A percentile compares a stretch with the other conserved stretches of the same genome.
These are phyloP conservation scores for Cladophialophora immunda DNA, from an alignment of 2,329 filamentous ascomycete species.

Conservation along the genomic window DNA sequence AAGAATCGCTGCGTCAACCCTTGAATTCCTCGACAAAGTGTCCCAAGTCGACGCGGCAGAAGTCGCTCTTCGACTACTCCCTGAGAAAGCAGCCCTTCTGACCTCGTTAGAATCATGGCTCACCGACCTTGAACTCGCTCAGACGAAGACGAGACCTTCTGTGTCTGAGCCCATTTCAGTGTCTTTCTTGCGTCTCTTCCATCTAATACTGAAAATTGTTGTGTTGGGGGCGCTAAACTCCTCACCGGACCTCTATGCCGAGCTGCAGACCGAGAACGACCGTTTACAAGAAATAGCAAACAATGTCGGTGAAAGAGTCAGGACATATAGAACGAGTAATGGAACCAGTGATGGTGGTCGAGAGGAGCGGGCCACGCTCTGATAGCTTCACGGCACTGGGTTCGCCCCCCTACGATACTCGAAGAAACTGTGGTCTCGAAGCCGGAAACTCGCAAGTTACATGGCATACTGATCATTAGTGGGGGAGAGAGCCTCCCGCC, in stretches of 20 bases:
- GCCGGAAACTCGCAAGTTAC: too few relatives aligned
- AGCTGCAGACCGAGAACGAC: slow-evolving; percentile 46
- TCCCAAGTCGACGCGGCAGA: slow-evolving; percentile 41
- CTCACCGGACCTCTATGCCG: slow-evolving; percentile 41
- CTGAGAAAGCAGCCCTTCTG: slow-evolving; percentile 46
- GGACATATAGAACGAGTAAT: slow-evolving; percentile 43
- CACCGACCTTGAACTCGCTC: slow-evolving; percentile 42
- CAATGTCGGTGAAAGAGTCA: slow-evolving; percentile 45
- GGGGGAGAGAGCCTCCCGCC: too few relatives aligned
- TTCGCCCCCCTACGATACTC: too few relatives aligned
- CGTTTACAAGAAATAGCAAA: slow-evolving; percentile 45
- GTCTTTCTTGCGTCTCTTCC: slow-evolving; percentile 49
- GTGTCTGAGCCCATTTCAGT: slow-evolving; percentile 44
- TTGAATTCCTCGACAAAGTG: slow-evolving; percentile 47
- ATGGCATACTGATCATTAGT: too few relatives aligned
- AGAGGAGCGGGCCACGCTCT: too few relatives aligned
- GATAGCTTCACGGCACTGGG: too few relatives aligned
- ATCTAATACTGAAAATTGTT: slow-evolving; percentile 48
- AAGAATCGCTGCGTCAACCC: slow-evolving; percentile 45
- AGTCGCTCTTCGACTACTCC: slow-evolving; percentile 42
- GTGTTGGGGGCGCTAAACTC: slow-evolving; percentile 47
- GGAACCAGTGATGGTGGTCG: slow-evolving; percentile 29
- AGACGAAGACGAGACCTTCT: slow-evolving; percentile 32
- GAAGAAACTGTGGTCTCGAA: too few relatives aligned
- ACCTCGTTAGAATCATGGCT: slow-evolving; percentile 48